Base-by-base conservation (phyloP, 805 yeast species). In the Candida arabinofermentans region DNA sequence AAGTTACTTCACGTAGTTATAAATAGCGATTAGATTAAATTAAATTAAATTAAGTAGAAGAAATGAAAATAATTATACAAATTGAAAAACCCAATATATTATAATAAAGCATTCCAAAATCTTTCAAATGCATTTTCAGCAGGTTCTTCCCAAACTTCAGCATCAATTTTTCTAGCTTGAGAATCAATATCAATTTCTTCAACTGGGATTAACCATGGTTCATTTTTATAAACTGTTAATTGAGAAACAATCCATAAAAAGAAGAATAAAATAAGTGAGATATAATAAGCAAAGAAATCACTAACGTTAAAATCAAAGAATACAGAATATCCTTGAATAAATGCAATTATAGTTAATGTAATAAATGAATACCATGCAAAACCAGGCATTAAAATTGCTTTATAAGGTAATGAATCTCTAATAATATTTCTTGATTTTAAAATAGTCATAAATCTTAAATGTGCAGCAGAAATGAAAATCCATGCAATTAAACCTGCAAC, bases 401-500 rank as follows among this genome's bases (percentile, higher is more conserved):
- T 83, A 70, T 72, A 87, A 8, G 95, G 93, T 43, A 86, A 69
- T 9, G 74, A 71, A 51, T 81, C 80, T 55, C 95, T 68, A 21
- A 81, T 68, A 42, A 84, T 80, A 38, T 81, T 80, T 59, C 88
- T 76, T 18, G 67, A 59, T 51, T 72, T 75, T 53, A 86, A 65
- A 26, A 83, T 81, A 31, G 68, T 61, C 81, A 83, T 83, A 64
- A 83, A 84, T 59, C 90, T 70, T 43, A 84, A 64, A 62, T 83
- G 90, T 3, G 84, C 69, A 35, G 74, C 61, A 23, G 81, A 71
- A 46, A 83, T 82, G 58, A 78, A 74, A 37, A 79, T 72, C 90
- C 90, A 82, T 14, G 86, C 73, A 51, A 83, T 79, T 50, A 83
- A 71, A 44, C 90, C 90, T 9, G 89, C 81, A 37, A 83, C 82